These are phyloP conservation scores for Volvox africanus DNA, from an alignment of 139 green algal genomes.

Conservation along the genomic window DNA sequence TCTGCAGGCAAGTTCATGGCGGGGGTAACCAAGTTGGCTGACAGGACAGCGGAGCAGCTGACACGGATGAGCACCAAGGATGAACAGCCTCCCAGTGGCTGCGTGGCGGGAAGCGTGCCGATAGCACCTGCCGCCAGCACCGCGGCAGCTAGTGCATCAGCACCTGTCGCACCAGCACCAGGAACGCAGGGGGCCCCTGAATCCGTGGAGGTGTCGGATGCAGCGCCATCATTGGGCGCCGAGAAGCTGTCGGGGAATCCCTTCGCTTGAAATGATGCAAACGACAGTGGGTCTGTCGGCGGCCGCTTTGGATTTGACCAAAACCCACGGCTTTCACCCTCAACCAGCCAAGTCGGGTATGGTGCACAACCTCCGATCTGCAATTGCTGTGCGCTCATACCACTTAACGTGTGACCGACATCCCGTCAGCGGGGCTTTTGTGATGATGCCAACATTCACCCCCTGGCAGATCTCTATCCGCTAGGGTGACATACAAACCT, in stretches of 20 bases:
- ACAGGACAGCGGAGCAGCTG: slow-evolving; percentile 59
- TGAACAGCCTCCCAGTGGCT: background rate
- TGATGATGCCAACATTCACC: too few relatives aligned
- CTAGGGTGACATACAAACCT: too few relatives aligned
- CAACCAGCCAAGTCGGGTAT: too few relatives aligned
- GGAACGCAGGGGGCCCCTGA: background rate
- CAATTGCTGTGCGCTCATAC: too few relatives aligned
- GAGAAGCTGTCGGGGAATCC: slow-evolving; percentile 13
- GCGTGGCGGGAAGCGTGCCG: background rate
- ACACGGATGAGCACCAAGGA: slow-evolving; percentile 47
- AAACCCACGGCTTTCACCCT: too few relatives aligned
- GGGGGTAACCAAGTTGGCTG: slow-evolving; percentile 53
- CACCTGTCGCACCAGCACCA: background rate
- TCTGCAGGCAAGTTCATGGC: slow-evolving; percentile 55
- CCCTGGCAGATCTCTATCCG: too few relatives aligned
- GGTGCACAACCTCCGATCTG: too few relatives aligned
- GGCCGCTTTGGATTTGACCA: too few relatives aligned
- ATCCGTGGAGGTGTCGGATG: background rate
- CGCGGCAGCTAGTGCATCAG: background rate
- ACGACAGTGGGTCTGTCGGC: too few relatives aligned
- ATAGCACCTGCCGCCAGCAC: background rate
- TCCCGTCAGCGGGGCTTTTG: too few relatives aligned
- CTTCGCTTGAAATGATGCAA: background rate
- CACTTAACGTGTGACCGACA: too few relatives aligned
- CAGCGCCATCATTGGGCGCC: background rate